Evolutionary conservation across 1,284 basidiomycete species (phyloP).

Genomic region (Rhodotorula sp.): DNA sequence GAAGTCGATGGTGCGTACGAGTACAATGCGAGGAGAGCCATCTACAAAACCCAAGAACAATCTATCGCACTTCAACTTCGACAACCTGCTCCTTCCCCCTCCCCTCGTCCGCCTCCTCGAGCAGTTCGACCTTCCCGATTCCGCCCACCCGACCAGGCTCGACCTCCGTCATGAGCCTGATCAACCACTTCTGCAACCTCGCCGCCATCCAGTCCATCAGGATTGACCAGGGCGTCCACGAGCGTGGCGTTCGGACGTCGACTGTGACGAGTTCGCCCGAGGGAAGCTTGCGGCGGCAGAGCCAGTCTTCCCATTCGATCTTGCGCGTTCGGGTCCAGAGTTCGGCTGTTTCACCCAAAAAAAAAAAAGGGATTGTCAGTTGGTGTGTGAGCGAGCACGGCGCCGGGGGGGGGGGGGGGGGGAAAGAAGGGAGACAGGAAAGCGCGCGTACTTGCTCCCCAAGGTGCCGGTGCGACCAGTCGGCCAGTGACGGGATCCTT

Average conservation of each 20-base stretch:
- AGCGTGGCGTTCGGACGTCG: not conserved
- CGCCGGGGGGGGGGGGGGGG: too few relatives aligned
- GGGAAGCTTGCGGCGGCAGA: not conserved
- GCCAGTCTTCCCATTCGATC: conserved; percentile 26
- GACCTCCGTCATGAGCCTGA: conserved; percentile 14
- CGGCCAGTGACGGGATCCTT: conserved; percentile 18
- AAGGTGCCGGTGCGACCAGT: conserved; percentile 27
- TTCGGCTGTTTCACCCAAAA: conserved; percentile 19
- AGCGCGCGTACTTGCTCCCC: conserved; percentile 26
- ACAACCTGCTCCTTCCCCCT: not conserved
- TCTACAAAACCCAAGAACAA: not conserved
- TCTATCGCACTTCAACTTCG: not conserved
- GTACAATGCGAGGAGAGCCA: too few relatives aligned
- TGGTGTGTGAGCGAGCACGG: too few relatives aligned
- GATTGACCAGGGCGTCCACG: conserved; percentile 18
- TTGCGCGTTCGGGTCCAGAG: conserved; percentile 26
- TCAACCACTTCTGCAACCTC: not conserved
- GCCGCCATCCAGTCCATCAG: conserved; percentile 7
- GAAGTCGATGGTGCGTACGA: too few relatives aligned
- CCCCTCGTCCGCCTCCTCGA: not conserved
- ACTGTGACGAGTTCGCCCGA: not conserved
- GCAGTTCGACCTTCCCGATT: too few relatives aligned
- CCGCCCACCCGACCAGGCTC: not conserved
- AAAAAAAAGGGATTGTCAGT: too few relatives aligned
- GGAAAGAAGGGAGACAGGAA: too few relatives aligned